phyloP scores from a whole-genome alignment of 768 basidiomycete genomes.

The Auriculariales sp. region DNA sequence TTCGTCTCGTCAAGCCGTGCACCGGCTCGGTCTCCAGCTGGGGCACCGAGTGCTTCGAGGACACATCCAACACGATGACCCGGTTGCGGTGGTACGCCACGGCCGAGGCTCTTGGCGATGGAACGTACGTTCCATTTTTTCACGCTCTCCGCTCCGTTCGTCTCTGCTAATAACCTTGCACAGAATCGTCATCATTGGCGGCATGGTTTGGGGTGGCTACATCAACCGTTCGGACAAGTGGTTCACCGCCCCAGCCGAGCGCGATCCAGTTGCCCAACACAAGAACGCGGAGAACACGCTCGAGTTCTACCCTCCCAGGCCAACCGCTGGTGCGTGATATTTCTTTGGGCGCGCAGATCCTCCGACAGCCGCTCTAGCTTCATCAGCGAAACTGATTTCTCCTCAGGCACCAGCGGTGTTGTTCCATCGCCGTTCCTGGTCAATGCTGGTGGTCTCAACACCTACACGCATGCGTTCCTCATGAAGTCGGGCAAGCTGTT shows the following conservation, averaged over 20 bases:
- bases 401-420: constrained; percentile 28
- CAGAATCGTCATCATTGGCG: constrained; percentile 73
- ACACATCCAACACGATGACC: constrained; percentile 46
- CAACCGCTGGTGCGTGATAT: constrained; percentile 77
- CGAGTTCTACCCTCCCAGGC: constrained; percentile 70
- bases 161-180: constrained; percentile 76
- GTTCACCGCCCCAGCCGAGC: constrained; percentile 66
- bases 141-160: too few species aligned
- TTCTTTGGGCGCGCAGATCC: constrained; percentile 34
- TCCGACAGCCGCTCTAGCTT: too few species aligned
- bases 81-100: constrained; percentile 60
- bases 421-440: constrained; percentile 52
- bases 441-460: constrained; percentile 60
- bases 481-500: constrained; percentile 68
- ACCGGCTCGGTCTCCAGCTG: constrained; percentile 28
- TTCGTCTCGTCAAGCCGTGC: constrained; percentile 76
- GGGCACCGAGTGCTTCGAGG: constrained; percentile 47
- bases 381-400: too few species aligned
- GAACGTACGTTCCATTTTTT: too few species aligned
- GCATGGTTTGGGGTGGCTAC: constrained; percentile 65
- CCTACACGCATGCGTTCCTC: constrained; percentile 61
- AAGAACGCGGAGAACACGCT: constrained; percentile 68
- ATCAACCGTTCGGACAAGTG: constrained; percentile 64
- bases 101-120: constrained; percentile 41
- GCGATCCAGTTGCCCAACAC: constrained; percentile 46